Conservation (phyloP, 2,329 filamentous ascomycete species). For the Colletotrichum tamarilloi region DNA sequence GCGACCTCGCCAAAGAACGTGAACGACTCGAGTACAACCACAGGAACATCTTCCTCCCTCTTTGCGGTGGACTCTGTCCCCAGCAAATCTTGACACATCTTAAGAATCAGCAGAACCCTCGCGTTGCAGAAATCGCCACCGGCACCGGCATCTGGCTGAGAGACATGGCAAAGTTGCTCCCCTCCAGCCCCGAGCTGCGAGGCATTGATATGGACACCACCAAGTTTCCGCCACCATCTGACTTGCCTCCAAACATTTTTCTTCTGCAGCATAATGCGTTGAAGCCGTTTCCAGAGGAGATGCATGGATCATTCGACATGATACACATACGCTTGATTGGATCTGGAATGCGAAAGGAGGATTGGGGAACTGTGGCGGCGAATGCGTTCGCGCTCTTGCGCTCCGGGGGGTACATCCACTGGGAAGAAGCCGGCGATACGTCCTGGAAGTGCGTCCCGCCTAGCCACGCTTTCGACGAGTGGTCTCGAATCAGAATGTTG, state of each 20-base stretch:
- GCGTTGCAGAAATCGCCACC: constrained; percentile 35
- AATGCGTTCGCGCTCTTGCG: constrained; percentile 28
- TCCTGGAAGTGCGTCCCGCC: constrained; percentile 15
- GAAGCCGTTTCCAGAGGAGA: constrained; percentile 29
- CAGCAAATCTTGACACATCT: background rate
- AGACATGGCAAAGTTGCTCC: constrained; percentile 34
- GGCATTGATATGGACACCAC: constrained; percentile 37
- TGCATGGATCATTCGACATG: constrained; percentile 32
- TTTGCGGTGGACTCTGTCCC: constrained; percentile 19
- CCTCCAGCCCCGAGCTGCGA: constrained; percentile 21
- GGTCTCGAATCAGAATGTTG: background rate
- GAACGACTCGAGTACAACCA: constrained; percentile 25
- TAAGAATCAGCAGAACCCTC: background rate
- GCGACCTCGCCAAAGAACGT: constrained; percentile 4
- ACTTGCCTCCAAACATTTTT: constrained; percentile 29
- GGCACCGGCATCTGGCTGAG: constrained; percentile 40
- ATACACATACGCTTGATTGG: constrained; percentile 34
- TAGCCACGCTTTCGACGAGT: constrained; percentile 23
- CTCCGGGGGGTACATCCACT: constrained; percentile 36
- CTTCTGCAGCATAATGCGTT: constrained; percentile 26
- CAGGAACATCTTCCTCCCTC: background rate
- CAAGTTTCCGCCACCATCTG: constrained; percentile 33
- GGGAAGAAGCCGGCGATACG: constrained; percentile 30
- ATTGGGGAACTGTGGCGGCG: constrained; percentile 28
- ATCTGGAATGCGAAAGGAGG: constrained; percentile 28